Conservation (phyloP, 208 protist genomes). For the Trypanosoma boissoni region DNA sequence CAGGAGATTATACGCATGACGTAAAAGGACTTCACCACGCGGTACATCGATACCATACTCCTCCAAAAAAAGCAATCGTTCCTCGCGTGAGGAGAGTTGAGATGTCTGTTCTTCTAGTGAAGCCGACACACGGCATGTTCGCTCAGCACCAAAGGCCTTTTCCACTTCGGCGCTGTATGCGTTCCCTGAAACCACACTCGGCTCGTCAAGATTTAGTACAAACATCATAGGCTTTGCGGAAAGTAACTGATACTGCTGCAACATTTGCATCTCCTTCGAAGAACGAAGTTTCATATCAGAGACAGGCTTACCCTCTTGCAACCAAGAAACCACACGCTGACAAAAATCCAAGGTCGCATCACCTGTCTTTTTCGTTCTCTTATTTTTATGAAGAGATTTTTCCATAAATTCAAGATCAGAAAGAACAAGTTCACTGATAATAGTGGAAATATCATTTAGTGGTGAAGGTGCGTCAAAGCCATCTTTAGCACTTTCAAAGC, state of each 20-base stretch:
- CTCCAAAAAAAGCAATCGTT: constrained; percentile 67
- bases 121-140: constrained; percentile 65
- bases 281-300: constrained; percentile 23
- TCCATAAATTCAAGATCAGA: constrained; percentile 81
- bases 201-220: constrained; percentile 84
- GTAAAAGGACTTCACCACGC: constrained; percentile 66
- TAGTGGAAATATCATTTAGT: constrained; percentile 72
- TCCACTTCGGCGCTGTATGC: constrained; percentile 48
- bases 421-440: constrained; percentile 78
- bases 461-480: constrained; percentile 78
- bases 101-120: constrained; percentile 82
- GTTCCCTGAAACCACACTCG: constrained; percentile 51
- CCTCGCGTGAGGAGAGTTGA: constrained; percentile 55
- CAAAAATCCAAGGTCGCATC: constrained; percentile 45
- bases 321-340: constrained; percentile 41
- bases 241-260: constrained; percentile 65
- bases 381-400: constrained; percentile 43
- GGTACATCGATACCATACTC: constrained; percentile 76
- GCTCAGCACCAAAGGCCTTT: constrained; percentile 44
- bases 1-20: constrained; percentile 50
- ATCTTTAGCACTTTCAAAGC: constrained; percentile 81
- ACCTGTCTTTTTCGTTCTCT: constrained; percentile 35
- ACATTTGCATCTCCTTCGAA: constrained; percentile 31
- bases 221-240: constrained; percentile 83
- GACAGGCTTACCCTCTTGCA: constrained; percentile 47